phyloP scores from a whole-genome alignment of 805 yeast genomes.

The Scheffersomyces coipomensis region DNA sequence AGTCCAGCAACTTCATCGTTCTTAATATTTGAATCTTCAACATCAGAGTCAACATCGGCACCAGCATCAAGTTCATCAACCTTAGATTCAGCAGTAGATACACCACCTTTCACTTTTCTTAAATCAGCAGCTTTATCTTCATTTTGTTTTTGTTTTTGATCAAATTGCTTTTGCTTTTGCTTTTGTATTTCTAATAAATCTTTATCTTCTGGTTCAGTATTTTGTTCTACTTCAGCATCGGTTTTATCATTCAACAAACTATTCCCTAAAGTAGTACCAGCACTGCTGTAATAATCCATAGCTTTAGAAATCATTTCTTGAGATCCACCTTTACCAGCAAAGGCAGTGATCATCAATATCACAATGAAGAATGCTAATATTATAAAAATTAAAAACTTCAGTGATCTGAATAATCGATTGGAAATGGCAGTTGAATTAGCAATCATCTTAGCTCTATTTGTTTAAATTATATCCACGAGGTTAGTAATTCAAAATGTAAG shows the following conservation, averaged over 20 bases:
- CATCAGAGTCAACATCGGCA: not conserved
- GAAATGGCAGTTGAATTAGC: slow-evolving; percentile 28
- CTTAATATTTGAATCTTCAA: slow-evolving; percentile 4
- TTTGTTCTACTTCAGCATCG: slow-evolving; percentile 1
- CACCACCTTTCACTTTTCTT: not conserved
- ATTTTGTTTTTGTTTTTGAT: slow-evolving; percentile 4
- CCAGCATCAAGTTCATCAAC: not conserved
- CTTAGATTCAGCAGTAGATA: not conserved
- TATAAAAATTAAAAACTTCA: slow-evolving; percentile 21
- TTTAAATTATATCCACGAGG: too few species aligned
- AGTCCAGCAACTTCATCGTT: not conserved
- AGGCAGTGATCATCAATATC: slow-evolving; percentile 24
- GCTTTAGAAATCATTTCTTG: not conserved
- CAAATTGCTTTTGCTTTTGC: not conserved
- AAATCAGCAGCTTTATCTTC: slow-evolving; percentile 1
- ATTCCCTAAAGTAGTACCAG: slow-evolving; percentile 3
- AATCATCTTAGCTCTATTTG: too few species aligned
- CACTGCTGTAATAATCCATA: not conserved
- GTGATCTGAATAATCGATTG: slow-evolving; percentile 30
- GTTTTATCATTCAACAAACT: not conserved
- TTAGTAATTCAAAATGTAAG: too few species aligned
- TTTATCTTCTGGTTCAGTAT: slow-evolving; percentile 4
- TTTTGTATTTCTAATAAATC: not conserved
- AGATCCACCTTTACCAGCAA: slow-evolving; percentile 14
- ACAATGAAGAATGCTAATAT: slow-evolving; percentile 20